Base-by-base conservation (phyloP, 1,284 basidiomycete species). In the Sanghuangporus baumii region DNA sequence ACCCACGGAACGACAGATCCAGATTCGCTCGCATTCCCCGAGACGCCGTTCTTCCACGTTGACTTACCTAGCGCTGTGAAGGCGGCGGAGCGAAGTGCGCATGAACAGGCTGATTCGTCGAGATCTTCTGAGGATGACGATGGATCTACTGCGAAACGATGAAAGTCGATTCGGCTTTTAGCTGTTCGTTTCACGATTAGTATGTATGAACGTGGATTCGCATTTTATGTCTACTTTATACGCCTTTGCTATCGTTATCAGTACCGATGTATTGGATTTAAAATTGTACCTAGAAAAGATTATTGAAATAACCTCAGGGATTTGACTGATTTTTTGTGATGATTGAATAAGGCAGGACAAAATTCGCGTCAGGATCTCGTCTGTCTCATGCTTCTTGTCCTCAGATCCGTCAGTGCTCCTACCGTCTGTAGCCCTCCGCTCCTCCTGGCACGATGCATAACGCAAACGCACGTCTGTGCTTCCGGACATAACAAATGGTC, bases 41-140 rank as follows among this genome's bases (percentile, higher is more conserved):
- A 85, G 62, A 94, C 91, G 5, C 92, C 93, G 1, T 93, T 88
- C 77, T 94, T 96, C 86, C 94, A 96, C 74, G 78, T 95, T 63
- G 94, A 96, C 71, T 75, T 96, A 16, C 72, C 79, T 23, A 79
- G 82, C 4, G 93, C 93, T 9, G 85, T 95, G 48, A 79, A 78
- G 6, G 87, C 87, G 9, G 92, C 89, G 7, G 89, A 91, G 71
- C 67, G 66, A 6, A 71, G 67, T 7, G 47, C 51, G 12, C 36
- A 20, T 8, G 26, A 12, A 6, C 12, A 14, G 3, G 36, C 16
- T 41, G 59, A 20, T 20, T 57, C 58, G 34, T 23, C 36, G 34
- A 61, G 46, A 6, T 34, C 34, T 40, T 54, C 59, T 26, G 55
- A 59, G 38, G 62, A 63, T 16, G 55, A 40, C 23, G 26, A 36